Evolutionary conservation across 441 rosid genomes (phyloP).

Genomic region (Adansonia gregorii): DNA sequence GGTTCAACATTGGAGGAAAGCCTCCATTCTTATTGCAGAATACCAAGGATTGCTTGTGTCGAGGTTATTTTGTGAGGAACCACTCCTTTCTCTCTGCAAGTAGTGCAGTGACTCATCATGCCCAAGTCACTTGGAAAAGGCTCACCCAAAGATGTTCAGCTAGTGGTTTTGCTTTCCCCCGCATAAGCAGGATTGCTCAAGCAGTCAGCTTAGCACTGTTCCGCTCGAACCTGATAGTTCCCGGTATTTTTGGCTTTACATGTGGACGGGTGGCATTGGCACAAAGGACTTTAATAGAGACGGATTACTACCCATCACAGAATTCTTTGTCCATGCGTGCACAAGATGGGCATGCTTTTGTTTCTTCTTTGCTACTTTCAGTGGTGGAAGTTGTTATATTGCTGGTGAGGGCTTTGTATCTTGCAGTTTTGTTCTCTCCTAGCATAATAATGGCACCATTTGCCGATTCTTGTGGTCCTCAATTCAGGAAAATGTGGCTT

Average conservation of each 20-base stretch:
- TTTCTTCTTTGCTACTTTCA: conserved; percentile 55
- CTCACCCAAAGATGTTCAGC: conserved; percentile 45
- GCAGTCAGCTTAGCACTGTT: conserved; percentile 85
- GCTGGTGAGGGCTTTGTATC: conserved; percentile 76
- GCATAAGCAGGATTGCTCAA: conserved; percentile 70
- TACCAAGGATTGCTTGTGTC: conserved; percentile 37
- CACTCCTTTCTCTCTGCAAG: conserved; percentile 47
- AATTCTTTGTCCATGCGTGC: conserved; percentile 71
- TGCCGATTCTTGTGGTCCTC: conserved; percentile 70
- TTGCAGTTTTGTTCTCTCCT: conserved; percentile 80
- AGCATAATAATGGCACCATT: conserved; percentile 82
- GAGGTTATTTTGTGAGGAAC: conserved; percentile 40
- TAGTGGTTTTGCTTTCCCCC: conserved; percentile 38
- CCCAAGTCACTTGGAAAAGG: conserved; percentile 73
- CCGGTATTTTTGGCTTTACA: conserved; percentile 62
- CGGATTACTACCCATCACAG: conserved; percentile 52
- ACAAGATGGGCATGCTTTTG: conserved; percentile 72
- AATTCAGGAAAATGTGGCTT: conserved; percentile 79
- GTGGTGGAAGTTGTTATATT: conserved; percentile 64
- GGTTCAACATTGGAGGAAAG: conserved; percentile 43
- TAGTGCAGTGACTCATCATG: conserved; percentile 49
- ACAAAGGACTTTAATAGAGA: conserved; percentile 46
- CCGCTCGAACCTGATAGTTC: conserved; percentile 65
- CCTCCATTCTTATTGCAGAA: conserved; percentile 34
- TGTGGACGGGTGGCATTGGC: conserved; percentile 78